Evolutionary conservation across 108 stramenopile genomes (phyloP), one percentile per base, ranked within the genome.

Genomic region (Cyclotella sp.): DNA sequence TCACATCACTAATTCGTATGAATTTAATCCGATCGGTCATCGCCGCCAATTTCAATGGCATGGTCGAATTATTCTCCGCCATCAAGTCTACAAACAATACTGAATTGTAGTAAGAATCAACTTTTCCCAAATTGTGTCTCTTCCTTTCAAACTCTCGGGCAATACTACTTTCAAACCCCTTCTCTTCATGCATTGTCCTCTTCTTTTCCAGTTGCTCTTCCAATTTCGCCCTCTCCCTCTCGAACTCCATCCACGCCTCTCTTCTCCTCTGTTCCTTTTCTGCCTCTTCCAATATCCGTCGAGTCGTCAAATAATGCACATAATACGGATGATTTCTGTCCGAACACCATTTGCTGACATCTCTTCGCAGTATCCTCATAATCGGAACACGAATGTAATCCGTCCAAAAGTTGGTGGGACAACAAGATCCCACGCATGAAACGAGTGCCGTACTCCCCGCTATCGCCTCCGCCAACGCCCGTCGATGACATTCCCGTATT

Each of bases 301-400:
- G 76, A 6, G 88, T 89, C 9, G 84, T 61, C 13, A 65, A 39
- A 62, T 87, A 93, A 70, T 90, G 75, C 18, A 90, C 86, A 66
- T 88, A 91, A 61, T 88, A 93, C 0, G 92, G 92, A 82, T 93
- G 92, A 0, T 73, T 51, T 1, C 34, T 44, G 63, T 93, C 92
- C 0, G n/a, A 41, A 60, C 92, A 93, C 92, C 92, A 93, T 28
- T 46, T 46, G 19, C 73, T 73, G 13, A 85, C 91, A 77, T 90
- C 85, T 10, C 63, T 24, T 21, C 81, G 68, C 19, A 88, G 77
- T 41, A 89, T 34, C n/a, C 90, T 52, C 57, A 73, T 46, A n/a
- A 90, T 46, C 22, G 89, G 89, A 42, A 81, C 64, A 18, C 69
- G 73, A 11, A 90, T 26, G 64, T 85, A 77, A 62, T 93, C 92